Conservation (phyloP, 2,329 filamentous ascomycete genomes). For the Purpureocillium takamizusanense region DNA sequence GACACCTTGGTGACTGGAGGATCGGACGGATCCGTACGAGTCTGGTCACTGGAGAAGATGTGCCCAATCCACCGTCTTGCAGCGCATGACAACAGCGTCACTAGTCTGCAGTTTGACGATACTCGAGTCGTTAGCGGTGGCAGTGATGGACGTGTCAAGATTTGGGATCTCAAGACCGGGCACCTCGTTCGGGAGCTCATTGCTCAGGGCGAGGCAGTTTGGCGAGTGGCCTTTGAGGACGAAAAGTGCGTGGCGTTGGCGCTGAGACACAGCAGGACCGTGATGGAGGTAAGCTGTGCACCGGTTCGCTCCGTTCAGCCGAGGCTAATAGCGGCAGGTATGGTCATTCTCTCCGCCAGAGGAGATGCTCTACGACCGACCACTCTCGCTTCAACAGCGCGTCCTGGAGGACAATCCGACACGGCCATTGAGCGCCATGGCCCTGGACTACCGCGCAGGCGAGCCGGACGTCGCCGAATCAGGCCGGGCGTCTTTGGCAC, state of each 20-base stretch:
- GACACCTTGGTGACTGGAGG: constrained; percentile 94
- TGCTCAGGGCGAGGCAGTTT: constrained; percentile 86
- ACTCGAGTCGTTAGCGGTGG: constrained; percentile 91
- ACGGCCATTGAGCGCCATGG: constrained; percentile 43
- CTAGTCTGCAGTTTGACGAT: constrained; percentile 94
- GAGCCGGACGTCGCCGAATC: constrained; percentile 18
- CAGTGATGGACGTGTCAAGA: constrained; percentile 94
- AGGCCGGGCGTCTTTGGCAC: constrained; percentile 24
- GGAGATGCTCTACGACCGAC: constrained; percentile 48
- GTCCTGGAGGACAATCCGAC: constrained; percentile 34
- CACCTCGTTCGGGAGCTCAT: constrained; percentile 86
- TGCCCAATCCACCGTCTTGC: constrained; percentile 88
- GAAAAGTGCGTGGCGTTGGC: constrained; percentile 98
- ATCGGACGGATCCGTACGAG: constrained; percentile 88
- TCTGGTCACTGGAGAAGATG: constrained; percentile 90
- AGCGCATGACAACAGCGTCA: constrained; percentile 97
- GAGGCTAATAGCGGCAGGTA: constrained; percentile 44
- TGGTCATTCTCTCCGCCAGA: constrained; percentile 92
- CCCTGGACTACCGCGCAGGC: constrained; percentile 31
- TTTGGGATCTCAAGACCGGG: constrained; percentile 93
- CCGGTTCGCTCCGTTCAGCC: neutral
- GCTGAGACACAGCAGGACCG: constrained; percentile 71
- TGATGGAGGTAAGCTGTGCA: constrained; percentile 77
- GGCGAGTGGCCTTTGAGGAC: constrained; percentile 96
- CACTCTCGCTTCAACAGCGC: constrained; percentile 39